Conservation (phyloP, 129 eudicot genomes). For the Pseudognaphalium luteoalbum region DNA sequence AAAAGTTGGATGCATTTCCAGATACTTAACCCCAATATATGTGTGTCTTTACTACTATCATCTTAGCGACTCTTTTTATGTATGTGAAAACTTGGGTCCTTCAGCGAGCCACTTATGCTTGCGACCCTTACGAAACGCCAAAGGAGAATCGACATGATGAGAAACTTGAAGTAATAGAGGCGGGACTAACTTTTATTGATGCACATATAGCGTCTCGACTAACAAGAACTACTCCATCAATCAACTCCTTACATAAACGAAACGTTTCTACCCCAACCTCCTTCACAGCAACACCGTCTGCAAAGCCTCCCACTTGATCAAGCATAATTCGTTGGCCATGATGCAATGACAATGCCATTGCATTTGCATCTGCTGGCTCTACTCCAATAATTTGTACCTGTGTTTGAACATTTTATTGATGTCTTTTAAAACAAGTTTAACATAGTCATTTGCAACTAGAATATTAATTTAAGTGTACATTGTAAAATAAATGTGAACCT, state of each 20-base stretch:
- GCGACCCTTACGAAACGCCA: not conserved
- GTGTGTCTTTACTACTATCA: not conserved
- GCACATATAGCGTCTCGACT: slow-evolving; percentile 93
- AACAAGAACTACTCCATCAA: slow-evolving; percentile 93
- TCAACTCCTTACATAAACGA: slow-evolving; percentile 65
- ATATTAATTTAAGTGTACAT: too few relatives aligned
- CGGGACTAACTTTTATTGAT: slow-evolving; percentile 69
- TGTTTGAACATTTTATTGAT: not conserved
- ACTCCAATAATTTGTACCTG: slow-evolving; percentile 82
- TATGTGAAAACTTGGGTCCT: not conserved
- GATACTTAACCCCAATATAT: too few relatives aligned
- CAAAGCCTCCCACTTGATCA: slow-evolving; percentile 91
- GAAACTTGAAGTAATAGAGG: not conserved
- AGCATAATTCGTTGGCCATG: slow-evolving; percentile 68
- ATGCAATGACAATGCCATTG: slow-evolving; percentile 88
- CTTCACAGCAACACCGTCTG: slow-evolving; percentile 91
- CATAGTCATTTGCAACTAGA: not conserved
- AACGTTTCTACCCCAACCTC: slow-evolving; percentile 84
- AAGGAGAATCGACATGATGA: not conserved
- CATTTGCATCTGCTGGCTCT: slow-evolving; percentile 90
- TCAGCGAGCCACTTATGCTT: too few relatives aligned
- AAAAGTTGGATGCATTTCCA: too few relatives aligned
- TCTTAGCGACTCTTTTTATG: not conserved
- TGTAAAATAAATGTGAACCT: slow-evolving; percentile 27
- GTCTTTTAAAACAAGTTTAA: too few relatives aligned